Percentiles rank a stretch among this genome's conserved stretches.
Conservation (phyloP, 78 protist genomes). For the Dictyostelium brefeldianum region DNA sequence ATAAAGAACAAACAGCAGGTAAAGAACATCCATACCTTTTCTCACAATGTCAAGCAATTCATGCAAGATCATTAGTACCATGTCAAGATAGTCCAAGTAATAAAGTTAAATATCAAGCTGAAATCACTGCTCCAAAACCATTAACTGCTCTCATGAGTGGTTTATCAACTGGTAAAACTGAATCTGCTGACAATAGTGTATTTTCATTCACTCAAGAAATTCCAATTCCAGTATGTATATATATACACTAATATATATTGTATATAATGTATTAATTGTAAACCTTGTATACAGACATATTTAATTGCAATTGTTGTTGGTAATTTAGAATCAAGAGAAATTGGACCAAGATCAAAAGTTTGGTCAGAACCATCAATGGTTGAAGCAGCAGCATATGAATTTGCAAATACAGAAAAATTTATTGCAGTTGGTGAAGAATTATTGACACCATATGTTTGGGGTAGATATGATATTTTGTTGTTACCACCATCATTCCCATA, state of each 20-base stretch:
- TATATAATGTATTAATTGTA: not conserved
- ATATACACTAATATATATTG: not conserved
- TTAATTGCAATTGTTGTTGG: slow-evolving; percentile 90
- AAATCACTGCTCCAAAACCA: slow-evolving; percentile 72
- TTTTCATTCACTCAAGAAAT: slow-evolving; percentile 82
- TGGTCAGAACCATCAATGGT: slow-evolving; percentile 89
- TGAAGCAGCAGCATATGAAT: slow-evolving; percentile 86
- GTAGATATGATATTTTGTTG: slow-evolving; percentile 87
- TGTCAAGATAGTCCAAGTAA: slow-evolving; percentile 91
- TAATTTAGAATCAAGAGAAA: slow-evolving; percentile 71
- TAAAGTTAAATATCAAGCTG: slow-evolving; percentile 87
- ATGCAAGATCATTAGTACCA: slow-evolving; percentile 91
- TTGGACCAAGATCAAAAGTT: slow-evolving; percentile 88
- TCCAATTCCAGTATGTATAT: slow-evolving; percentile 86
- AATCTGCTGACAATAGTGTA: slow-evolving; percentile 4
- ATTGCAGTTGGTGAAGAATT: slow-evolving; percentile 70
- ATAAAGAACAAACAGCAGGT: slow-evolving; percentile 83
- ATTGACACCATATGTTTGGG: slow-evolving; percentile 89
- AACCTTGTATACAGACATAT: slow-evolving; percentile 79
- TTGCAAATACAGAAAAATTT: slow-evolving; percentile 89
- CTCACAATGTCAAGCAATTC: slow-evolving; percentile 91
- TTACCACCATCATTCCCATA: slow-evolving; percentile 93
- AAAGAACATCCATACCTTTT: slow-evolving; percentile 87
- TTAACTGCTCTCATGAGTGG: slow-evolving; percentile 92
- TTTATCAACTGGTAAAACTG: slow-evolving; percentile 59